phyloP scores from a whole-genome alignment of 23 red algal species.

The Gracilaria caudata region DNA sequence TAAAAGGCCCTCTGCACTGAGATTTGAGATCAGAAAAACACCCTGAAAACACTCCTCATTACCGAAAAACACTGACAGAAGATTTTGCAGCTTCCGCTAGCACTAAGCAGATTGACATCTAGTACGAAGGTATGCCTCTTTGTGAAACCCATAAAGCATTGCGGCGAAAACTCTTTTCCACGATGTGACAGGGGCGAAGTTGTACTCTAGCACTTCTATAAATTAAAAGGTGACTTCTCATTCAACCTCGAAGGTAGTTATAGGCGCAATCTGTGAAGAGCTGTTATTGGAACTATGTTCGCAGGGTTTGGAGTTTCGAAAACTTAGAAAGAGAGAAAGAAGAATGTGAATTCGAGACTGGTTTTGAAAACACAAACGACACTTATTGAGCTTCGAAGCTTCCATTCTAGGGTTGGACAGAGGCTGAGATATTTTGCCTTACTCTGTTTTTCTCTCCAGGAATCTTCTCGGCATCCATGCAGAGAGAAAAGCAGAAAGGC shows the following conservation, averaged over 20 bases:
- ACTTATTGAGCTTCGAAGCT: neutral
- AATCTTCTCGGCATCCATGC: neutral
- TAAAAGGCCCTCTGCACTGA: too few relatives aligned
- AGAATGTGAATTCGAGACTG: neutral
- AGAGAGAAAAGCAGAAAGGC: too few relatives aligned
- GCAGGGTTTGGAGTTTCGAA: neutral
- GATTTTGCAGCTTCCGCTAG: neutral
- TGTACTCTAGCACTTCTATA: too few relatives aligned
- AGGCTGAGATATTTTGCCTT: neutral
- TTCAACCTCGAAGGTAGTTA: neutral
- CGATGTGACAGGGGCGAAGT: neutral
- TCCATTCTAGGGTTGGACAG: neutral
- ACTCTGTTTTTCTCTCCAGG: neutral
- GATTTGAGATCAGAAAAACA: too few relatives aligned
- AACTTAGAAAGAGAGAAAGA: neutral
- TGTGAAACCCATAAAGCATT: neutral
- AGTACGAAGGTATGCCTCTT: neutral
- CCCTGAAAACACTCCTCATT: too few relatives aligned
- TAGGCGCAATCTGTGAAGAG: neutral
- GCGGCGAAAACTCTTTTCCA: neutral
- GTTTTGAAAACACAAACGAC: neutral
- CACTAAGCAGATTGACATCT: neutral
- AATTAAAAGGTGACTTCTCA: neutral
- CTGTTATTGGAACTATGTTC: neutral
- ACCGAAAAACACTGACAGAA: neutral